These are phyloP conservation scores for Isabelozyma rhagii DNA, from an alignment of 805 yeast genomes.

Conservation along the genomic window DNA sequence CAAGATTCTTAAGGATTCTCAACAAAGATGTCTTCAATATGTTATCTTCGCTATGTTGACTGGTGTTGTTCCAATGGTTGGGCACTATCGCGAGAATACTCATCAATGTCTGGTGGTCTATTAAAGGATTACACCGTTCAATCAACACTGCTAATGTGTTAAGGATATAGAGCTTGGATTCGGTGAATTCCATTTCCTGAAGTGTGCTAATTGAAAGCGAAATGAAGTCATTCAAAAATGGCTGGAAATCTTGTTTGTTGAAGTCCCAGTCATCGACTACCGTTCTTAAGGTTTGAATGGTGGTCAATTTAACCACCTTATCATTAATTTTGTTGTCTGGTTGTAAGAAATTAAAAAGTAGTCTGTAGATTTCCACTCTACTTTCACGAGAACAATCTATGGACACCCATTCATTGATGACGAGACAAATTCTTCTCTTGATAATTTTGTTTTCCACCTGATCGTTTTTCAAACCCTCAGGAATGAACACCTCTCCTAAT, in stretches of 20 bases:
- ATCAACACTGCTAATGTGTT: constrained; percentile 64
- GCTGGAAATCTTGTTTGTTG: constrained; percentile 61
- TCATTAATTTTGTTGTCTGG: constrained; percentile 52
- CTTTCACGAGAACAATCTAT: constrained; percentile 61
- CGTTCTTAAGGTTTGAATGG: constrained; percentile 64
- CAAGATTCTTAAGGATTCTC: constrained; percentile 56
- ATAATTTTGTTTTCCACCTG: constrained; percentile 54
- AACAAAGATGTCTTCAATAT: constrained; percentile 37
- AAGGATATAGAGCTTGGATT: constrained; percentile 71
- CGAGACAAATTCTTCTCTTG: constrained; percentile 71
- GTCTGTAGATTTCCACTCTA: constrained; percentile 54
- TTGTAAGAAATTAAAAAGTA: constrained; percentile 51
- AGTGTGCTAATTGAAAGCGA: constrained; percentile 48
- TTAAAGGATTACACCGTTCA: constrained; percentile 61
- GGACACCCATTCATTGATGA: constrained; percentile 78
- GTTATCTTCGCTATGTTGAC: constrained; percentile 34
- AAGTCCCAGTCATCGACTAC: constrained; percentile 88
- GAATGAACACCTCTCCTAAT: constrained; percentile 59
- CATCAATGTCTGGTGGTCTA: constrained; percentile 48
- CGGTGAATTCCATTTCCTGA: constrained; percentile 54
- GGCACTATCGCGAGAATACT: constrained; percentile 61
- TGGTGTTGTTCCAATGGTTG: constrained; percentile 66
- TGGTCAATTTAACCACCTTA: constrained; percentile 74
- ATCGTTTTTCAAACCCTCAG: constrained; percentile 52
- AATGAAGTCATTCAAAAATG: constrained; percentile 56